Evolutionary conservation across 192 early-diverging fungal genomes (phyloP), one percentile per base, ranked within the genome.

Genomic region (Diversispora epigaea): DNA sequence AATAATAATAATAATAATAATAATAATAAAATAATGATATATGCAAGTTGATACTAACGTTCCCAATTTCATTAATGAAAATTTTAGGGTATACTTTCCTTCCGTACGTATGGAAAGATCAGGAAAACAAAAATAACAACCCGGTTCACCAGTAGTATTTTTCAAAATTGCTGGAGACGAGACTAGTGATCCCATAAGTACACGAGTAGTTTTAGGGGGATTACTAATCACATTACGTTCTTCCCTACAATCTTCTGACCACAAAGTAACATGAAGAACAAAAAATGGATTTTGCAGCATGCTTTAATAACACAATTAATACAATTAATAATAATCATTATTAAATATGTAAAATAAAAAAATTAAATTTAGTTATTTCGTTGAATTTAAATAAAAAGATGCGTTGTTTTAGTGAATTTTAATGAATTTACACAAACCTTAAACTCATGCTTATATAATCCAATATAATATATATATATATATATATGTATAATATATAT

Each of bases 81-180:
- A 92, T 39, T 86, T 87, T 44, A 93, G 77, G 0, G 85, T 85
- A 58, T 93, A 93, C 19, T 86, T 84, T 0, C 92, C 92, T 45
- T 91, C 90, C 2, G 89, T 89, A 5, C 91, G 84, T 43, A 93
- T 91, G 41, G 89, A 90, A 49, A 93, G 76, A 70, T 93, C 91
- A 5, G 92, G 90, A 75, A 92, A 93, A 50, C 89, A 89, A 84
- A 93, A 93, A 76, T 89, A 93, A 66, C 89, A 88, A 2, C 92
- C 91, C 8, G 82, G 83, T 73, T 88, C 83, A 43, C 89, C 89
- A 15, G 83, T 60, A 5, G 81, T 76, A 62, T 88, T 85, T 32
- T 82, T 84, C 44, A 90, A 65, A 22, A 86, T 22, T 25, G 80
- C 83, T n/a, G 87, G 87, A 1, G 89, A 90, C 4, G 85, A 86